A percentile compares a stretch with the other conserved stretches of the same genome.
Evolutionary conservation across 768 basidiomycete species (phyloP).

Genomic region (Tylopilus rubrobrunneus): DNA sequence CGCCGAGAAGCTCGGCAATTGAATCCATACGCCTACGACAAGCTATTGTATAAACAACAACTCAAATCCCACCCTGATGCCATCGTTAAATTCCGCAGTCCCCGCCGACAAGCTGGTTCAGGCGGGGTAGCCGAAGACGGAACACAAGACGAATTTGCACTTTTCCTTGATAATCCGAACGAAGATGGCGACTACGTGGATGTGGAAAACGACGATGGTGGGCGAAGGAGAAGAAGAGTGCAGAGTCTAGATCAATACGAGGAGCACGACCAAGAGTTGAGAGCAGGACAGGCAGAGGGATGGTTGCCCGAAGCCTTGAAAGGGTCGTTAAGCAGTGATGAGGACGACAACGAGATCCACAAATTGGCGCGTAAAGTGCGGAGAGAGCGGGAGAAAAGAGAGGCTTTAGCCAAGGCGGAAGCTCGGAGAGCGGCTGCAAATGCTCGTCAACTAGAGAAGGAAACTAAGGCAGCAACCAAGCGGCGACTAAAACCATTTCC

Average conservation of each 20-base stretch:
- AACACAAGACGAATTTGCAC: slow-evolving; percentile 29
- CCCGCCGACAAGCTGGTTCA: slow-evolving; percentile 26
- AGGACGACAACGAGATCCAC: slow-evolving; percentile 35
- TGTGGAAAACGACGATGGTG: slow-evolving; percentile 8
- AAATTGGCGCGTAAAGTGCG: slow-evolving; percentile 33
- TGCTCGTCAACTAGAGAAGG: slow-evolving; percentile 11
- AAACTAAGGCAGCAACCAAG: slow-evolving; percentile 14
- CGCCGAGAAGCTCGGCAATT: slow-evolving; percentile 51
- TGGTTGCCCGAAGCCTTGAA: slow-evolving; percentile 37
- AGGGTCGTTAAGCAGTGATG: slow-evolving; percentile 39
- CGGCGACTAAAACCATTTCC: slow-evolving; percentile 27
- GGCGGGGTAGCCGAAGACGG: slow-evolving; percentile 28
- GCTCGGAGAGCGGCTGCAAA: slow-evolving; percentile 15
- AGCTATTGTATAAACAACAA: slow-evolving; percentile 46
- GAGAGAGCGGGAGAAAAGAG: slow-evolving; percentile 26
- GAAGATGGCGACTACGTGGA: slow-evolving; percentile 28
- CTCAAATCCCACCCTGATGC: slow-evolving; percentile 62
- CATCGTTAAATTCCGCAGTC: slow-evolving; percentile 49
- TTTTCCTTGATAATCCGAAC: slow-evolving; percentile 16
- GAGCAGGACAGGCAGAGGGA: neutral
- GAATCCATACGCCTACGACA: slow-evolving; percentile 60
- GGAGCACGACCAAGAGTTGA: neutral
- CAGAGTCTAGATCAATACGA: slow-evolving; percentile 1
- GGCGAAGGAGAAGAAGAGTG: slow-evolving; percentile 6
- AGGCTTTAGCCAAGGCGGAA: slow-evolving; percentile 16